Base-by-base conservation (phyloP, 306 rosid species). In the Castanea sativa region DNA sequence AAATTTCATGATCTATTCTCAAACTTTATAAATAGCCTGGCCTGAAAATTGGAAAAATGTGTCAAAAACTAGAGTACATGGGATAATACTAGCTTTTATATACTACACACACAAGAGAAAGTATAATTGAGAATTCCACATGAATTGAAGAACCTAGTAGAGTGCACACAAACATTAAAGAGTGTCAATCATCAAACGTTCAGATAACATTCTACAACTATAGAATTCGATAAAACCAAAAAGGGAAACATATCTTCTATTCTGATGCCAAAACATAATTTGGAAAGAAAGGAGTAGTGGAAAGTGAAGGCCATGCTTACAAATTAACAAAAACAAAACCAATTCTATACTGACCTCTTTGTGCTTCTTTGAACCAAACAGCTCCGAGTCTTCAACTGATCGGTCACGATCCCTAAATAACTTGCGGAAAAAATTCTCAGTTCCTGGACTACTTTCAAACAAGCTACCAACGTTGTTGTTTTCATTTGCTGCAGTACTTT, bases 311-410 rank as follows among this genome's bases (percentile, higher is more conserved):
- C 27, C 51, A 25, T 21, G 56, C 11, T 78, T 25, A 6, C 64
- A 25, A 65, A 55, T 51, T n/a, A 65, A 27, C 19, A 0, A 52
- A 59, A 49, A 12, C 16, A 49, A 82, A 84, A 69, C 55, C 64
- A 78, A 69, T 64, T 74, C 57, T 55, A 21, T 75, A 73, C 86
- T 51, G 63, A 95, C 99, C 97, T 93, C 99, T 76, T 86, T 93
- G 51, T 91, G 87, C 84, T 84, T 88, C 85, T 88, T 95, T 56
- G 89, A 88, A 84, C 94, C 96, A 79, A 91, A 87, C 73, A 93
- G 87, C 87, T 93, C 98, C 10, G 97, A 90, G 77, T 95, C 98
- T 86, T 93, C 99, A 32, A 95, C 86, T 32, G 97, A 95, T 58
- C 91, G 92, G 76, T 95, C 97, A 23, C 92, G 94, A 57, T 95